These are phyloP conservation scores for Cercospora nicotianae DNA, from an alignment of 2,329 filamentous ascomycete genomes.

Conservation along the genomic window DNA sequence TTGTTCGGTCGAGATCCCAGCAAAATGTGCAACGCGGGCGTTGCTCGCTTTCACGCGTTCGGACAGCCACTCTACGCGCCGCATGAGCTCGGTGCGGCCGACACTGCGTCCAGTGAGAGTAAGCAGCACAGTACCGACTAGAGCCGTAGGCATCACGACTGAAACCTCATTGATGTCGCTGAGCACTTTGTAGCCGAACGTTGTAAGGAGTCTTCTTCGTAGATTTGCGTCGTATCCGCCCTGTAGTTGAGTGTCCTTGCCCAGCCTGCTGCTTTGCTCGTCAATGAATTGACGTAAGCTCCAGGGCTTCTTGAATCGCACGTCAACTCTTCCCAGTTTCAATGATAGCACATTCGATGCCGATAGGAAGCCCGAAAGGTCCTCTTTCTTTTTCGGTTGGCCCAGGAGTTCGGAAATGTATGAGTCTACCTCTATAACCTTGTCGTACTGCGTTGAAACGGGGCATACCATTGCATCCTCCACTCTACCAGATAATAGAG, in stretches of 20 bases:
- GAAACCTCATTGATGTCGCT: constrained; percentile 94
- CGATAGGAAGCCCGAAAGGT: constrained; percentile 83
- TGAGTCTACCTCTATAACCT: constrained; percentile 95
- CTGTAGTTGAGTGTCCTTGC: constrained; percentile 34
- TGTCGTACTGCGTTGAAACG: constrained; percentile 97
- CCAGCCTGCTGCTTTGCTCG: constrained; percentile 64
- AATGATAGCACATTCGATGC: constrained; percentile 85
- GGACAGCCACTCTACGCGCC: constrained; percentile 87
- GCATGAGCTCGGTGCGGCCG: constrained; percentile 78
- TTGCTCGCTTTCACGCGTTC: constrained; percentile 79
- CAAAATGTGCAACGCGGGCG: constrained; percentile 91
- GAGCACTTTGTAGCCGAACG: constrained; percentile 86
- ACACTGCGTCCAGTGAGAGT: constrained; percentile 90
- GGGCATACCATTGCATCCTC: constrained; percentile 91
- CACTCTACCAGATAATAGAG: constrained; percentile 81
- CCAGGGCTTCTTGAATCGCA: constrained; percentile 96
- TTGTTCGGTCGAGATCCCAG: constrained; percentile 71
- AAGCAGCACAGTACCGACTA: constrained; percentile 90
- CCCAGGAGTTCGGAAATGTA: constrained; percentile 94
- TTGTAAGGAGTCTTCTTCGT: constrained; percentile 70
- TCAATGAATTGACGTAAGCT: constrained; percentile 79
- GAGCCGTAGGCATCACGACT: constrained; percentile 95
- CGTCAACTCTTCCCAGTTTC: constrained; percentile 86
- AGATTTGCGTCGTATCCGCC: constrained; percentile 52
- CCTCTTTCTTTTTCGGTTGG: constrained; percentile 93